These are phyloP conservation scores for Salvia hispanica DNA, from an alignment of 257 asterid genomes.

Conservation along the genomic window DNA sequence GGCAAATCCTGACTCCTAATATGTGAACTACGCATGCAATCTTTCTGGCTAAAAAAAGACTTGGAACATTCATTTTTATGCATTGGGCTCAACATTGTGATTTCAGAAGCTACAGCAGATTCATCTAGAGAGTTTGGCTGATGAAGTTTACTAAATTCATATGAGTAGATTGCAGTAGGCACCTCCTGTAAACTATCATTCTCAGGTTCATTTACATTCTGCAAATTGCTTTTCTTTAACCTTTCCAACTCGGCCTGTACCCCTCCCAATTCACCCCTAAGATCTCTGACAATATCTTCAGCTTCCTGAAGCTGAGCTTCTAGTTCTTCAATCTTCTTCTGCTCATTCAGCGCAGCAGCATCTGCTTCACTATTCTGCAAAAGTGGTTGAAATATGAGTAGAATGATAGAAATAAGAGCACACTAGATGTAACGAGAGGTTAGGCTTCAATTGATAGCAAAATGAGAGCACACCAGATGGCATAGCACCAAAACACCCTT, in stretches of 20 bases:
- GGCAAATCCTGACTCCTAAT: constrained; percentile 54
- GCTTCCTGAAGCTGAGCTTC: constrained; percentile 95
- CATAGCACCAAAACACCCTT: background rate
- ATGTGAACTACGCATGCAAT: constrained; percentile 41
- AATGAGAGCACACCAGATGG: background rate
- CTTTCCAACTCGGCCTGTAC: constrained; percentile 60
- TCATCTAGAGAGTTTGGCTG: constrained; percentile 35
- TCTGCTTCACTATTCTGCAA: constrained; percentile 62
- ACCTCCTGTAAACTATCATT: constrained; percentile 28
- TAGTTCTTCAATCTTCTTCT: constrained; percentile 73
- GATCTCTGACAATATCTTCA: constrained; percentile 83
- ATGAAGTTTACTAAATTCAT: constrained; percentile 29
- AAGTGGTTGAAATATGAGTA: constrained; percentile 14
- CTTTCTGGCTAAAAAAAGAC: constrained; percentile 34
- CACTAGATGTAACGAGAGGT: background rate
- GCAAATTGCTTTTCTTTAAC: constrained; percentile 40
- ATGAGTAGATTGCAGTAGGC: constrained; percentile 32
- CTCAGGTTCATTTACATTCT: constrained; percentile 27
- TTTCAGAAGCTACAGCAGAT: constrained; percentile 32
- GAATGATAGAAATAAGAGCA: background rate
- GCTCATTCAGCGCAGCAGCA: constrained; percentile 55
- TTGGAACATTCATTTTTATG: constrained; percentile 36
- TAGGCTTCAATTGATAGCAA: background rate
- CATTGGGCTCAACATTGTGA: constrained; percentile 23
- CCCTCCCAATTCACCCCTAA: constrained; percentile 71